Conservation (phyloP, 2,329 filamentous ascomycete species). For the Orbilia quercus region DNA sequence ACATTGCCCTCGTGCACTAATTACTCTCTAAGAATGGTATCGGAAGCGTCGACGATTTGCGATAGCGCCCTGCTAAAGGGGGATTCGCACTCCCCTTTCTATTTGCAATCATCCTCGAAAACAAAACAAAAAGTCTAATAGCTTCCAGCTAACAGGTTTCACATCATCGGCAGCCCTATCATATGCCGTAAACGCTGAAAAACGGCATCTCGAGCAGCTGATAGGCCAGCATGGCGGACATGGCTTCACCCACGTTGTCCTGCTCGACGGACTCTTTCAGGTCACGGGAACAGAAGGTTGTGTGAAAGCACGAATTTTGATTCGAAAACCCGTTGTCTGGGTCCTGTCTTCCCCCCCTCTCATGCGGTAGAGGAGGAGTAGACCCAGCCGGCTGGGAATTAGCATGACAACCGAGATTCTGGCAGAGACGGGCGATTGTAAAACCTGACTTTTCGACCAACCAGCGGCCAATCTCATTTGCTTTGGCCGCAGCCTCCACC, state of each 20-base stretch:
- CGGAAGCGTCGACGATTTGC: slow-evolving; percentile 21
- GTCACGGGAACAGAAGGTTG: slow-evolving; percentile 56
- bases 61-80: slow-evolving; percentile 44
- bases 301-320: slow-evolving; percentile 54
- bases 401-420: slow-evolving; percentile 11
- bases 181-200: slow-evolving; percentile 41
- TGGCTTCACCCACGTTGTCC: slow-evolving; percentile 51
- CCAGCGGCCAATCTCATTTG: slow-evolving; percentile 8
- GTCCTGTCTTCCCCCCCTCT: slow-evolving; percentile 36
- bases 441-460: no score
- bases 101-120: slow-evolving; percentile 22
- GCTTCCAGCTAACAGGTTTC: slow-evolving; percentile 23
- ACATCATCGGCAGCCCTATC: slow-evolving; percentile 49
- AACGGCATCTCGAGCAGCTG: slow-evolving; percentile 48
- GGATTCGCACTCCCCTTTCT: slow-evolving; percentile 18
- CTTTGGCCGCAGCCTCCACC: slow-evolving; percentile 24
- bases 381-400: slow-evolving; percentile 49
- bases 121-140: no score
- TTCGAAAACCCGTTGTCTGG: slow-evolving; percentile 52
- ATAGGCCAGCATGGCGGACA: slow-evolving; percentile 36
- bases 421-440: slow-evolving; percentile 1
- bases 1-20: no score
- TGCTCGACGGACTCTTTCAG: slow-evolving; percentile 52
- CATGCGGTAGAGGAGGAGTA: slow-evolving; percentile 27
- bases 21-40: not conserved